Percentiles rank a stretch among this genome's conserved stretches.
phyloP scores from a whole-genome alignment of 345 rosid species.

The Odontarrhena argentea region DNA sequence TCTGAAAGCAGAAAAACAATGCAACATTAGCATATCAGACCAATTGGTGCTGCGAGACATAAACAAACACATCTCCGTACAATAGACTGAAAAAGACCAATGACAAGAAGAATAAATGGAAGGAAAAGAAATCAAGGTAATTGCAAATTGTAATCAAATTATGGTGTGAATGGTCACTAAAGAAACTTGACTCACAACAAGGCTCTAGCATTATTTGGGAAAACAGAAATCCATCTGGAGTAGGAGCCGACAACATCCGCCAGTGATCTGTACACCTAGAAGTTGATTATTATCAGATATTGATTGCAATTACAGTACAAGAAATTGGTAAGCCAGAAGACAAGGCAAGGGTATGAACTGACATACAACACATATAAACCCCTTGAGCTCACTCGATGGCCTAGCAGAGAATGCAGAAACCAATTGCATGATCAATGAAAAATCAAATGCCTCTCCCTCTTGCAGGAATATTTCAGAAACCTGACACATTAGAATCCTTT shows the following conservation, averaged over 20 bases:
- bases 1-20: constrained; percentile 63
- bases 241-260: constrained; percentile 94
- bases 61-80: neutral
- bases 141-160: neutral
- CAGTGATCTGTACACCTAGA: constrained; percentile 88
- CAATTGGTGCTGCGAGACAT: constrained; percentile 9
- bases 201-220: constrained; percentile 64
- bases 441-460: constrained; percentile 68
- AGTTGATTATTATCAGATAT: constrained; percentile 36
- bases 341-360: constrained; percentile 28
- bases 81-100: constrained; percentile 13
- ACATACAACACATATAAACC: constrained; percentile 85
- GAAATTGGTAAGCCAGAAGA: constrained; percentile 17
- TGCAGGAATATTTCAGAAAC: constrained; percentile 82
- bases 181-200: constrained; percentile 64
- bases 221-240: constrained; percentile 82
- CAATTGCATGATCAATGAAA: constrained; percentile 79
- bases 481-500: constrained; percentile 46
- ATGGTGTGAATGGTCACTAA: neutral
- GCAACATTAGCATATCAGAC: constrained; percentile 20
- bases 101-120: neutral
- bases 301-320: constrained; percentile 31
- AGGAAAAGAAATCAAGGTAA: neutral
- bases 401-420: constrained; percentile 64
- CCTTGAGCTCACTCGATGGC: constrained; percentile 65